These are phyloP conservation scores for Fraxinus baroniana DNA, from an alignment of 305 asterid genomes.

Conservation along the genomic window DNA sequence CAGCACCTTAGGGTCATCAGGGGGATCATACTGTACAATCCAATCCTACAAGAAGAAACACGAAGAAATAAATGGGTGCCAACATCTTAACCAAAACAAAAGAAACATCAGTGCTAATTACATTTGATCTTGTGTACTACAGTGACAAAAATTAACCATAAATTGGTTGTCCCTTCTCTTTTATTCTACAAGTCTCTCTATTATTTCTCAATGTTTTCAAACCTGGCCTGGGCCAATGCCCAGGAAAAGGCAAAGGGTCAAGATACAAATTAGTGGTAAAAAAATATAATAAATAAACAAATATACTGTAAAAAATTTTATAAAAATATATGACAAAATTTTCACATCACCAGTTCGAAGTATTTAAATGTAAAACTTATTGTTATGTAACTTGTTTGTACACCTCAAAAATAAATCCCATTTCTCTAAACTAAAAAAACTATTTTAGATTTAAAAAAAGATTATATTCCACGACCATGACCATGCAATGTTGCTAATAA, in stretches of 20 bases:
- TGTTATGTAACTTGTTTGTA: neutral
- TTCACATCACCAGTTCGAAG: neutral
- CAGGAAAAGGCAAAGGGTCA: neutral
- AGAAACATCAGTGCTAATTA: neutral
- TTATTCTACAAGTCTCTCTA: neutral
- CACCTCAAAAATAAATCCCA: neutral
- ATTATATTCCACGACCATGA: neutral
- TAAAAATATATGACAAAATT: neutral
- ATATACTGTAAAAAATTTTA: neutral
- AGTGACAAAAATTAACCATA: neutral
- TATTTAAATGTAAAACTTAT: neutral
- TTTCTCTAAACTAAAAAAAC: neutral
- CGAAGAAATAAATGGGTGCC: constrained; percentile 14
- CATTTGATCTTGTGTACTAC: neutral
- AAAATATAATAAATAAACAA: neutral
- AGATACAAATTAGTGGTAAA: neutral
- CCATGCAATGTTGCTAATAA: neutral
- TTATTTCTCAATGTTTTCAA: neutral
- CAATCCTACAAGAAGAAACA: constrained; percentile 59
- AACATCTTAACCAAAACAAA: neutral
- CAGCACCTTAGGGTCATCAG: constrained; percentile 89
- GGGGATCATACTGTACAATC: constrained; percentile 96
- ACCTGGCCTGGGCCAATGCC: neutral
- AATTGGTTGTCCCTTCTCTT: neutral
- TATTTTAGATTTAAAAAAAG: neutral